Conservation (phyloP, 1,284 basidiomycete genomes). For the Ustilago curta region DNA sequence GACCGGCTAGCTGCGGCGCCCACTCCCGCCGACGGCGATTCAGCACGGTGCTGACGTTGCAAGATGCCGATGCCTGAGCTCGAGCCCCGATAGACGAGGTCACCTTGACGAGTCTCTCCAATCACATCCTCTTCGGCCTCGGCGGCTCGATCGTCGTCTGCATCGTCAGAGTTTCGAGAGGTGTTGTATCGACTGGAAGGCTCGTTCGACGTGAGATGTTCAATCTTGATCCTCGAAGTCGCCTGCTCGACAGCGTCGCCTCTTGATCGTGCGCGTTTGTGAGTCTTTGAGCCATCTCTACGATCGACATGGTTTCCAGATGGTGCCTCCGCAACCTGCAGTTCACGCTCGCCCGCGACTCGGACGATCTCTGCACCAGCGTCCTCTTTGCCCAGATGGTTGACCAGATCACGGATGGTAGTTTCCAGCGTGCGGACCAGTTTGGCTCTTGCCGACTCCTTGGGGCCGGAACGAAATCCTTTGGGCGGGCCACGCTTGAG, state of each 20-base stretch:
- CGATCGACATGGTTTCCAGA: not conserved
- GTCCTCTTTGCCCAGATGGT: slow-evolving; percentile 52
- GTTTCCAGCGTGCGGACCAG: slow-evolving; percentile 59
- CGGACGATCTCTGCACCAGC: slow-evolving; percentile 52
- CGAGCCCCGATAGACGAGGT: slow-evolving; percentile 60
- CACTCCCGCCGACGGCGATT: slow-evolving; percentile 25
- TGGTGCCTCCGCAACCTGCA: slow-evolving; percentile 15
- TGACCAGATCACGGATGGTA: slow-evolving; percentile 58
- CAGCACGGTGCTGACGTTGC: slow-evolving; percentile 48
- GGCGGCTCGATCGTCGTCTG: slow-evolving; percentile 24
- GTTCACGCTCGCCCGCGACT: slow-evolving; percentile 49
- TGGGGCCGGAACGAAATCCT: slow-evolving; percentile 60
- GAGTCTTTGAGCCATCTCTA: not conserved
- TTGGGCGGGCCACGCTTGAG: slow-evolving; percentile 62
- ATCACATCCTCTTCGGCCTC: slow-evolving; percentile 51
- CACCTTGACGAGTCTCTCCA: slow-evolving; percentile 50
- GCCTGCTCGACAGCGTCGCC: not conserved
- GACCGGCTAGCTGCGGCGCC: slow-evolving; percentile 17
- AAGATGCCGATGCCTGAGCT: slow-evolving; percentile 61
- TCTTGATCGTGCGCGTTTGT: not conserved
- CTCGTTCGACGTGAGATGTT: slow-evolving; percentile 24
- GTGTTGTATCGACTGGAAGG: slow-evolving; percentile 2
- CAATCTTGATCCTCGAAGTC: slow-evolving; percentile 30
- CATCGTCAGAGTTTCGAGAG: slow-evolving; percentile 13
- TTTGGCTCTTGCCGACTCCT: slow-evolving; percentile 57